phyloP scores from a whole-genome alignment of 345 rosid genomes.

The Citrus australasica region DNA sequence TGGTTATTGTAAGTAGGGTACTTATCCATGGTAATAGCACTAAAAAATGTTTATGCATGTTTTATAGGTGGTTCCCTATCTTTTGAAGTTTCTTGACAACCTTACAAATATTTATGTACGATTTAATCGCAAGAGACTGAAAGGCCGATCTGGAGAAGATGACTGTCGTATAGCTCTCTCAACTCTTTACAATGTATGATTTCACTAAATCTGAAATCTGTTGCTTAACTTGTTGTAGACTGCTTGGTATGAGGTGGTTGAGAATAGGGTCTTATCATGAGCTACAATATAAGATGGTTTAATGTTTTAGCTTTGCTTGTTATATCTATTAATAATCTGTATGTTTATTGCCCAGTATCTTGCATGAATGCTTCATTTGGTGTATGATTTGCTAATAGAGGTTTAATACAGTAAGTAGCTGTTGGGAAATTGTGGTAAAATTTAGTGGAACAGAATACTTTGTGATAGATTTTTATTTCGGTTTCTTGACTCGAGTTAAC shows the following conservation, averaged over 20 bases:
- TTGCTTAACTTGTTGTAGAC: constrained; percentile 1
- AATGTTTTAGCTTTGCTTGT: neutral
- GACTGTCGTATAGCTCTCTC: constrained; percentile 90
- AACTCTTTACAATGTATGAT: constrained; percentile 81
- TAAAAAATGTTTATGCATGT: neutral
- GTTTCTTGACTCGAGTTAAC: no score
- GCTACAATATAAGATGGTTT: neutral
- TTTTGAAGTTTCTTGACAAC: constrained; percentile 88
- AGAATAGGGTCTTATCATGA: no score
- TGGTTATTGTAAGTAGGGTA: neutral
- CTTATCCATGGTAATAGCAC: neutral
- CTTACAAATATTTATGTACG: constrained; percentile 97
- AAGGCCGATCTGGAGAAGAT: constrained; percentile 91
- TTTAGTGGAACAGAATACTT: no score
- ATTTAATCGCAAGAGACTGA: constrained; percentile 94
- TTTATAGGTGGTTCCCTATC: constrained; percentile 88
- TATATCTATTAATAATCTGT: neutral
- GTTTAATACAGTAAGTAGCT: neutral
- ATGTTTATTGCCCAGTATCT: neutral
- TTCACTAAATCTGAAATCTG: neutral
- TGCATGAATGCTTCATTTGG: neutral
- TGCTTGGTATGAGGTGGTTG: neutral
- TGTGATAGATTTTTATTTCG: no score
- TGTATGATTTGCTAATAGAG: neutral
- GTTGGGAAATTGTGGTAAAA: neutral